Percentiles rank a stretch among this genome's conserved stretches.
Conservation (phyloP, 352 stramenopile genomes). For the Pythium brassicae region DNA sequence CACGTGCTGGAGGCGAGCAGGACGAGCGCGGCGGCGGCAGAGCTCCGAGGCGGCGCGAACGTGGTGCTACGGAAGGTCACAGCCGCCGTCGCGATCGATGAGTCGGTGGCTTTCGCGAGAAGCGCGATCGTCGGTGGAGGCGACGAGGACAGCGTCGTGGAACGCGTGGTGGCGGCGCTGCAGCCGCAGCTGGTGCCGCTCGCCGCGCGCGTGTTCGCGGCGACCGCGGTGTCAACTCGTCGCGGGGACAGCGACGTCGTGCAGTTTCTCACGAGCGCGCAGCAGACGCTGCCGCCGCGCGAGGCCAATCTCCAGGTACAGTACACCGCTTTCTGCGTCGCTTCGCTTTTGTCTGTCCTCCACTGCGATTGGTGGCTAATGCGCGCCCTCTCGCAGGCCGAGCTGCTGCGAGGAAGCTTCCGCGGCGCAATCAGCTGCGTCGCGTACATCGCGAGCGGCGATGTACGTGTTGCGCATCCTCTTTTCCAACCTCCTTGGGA, state of each 20-base stretch:
- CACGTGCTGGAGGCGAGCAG: slow-evolving; percentile 39
- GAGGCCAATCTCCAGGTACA: background rate
- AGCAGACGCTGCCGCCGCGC: background rate
- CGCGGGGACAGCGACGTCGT: slow-evolving; percentile 19
- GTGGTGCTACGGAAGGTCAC: slow-evolving; percentile 32
- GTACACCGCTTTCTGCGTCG: background rate
- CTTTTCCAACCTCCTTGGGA: too few relatives aligned
- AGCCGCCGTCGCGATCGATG: slow-evolving; percentile 40
- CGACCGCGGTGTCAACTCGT: slow-evolving; percentile 27
- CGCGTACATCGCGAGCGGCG: slow-evolving; percentile 32
- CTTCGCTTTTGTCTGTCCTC: background rate
- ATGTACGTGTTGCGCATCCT: slow-evolving; percentile 11
- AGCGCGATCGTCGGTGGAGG: background rate
- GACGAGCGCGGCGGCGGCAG: slow-evolving; percentile 13
- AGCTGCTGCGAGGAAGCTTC: slow-evolving; percentile 29
- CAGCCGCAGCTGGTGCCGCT: slow-evolving; percentile 47
- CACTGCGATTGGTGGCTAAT: background rate
- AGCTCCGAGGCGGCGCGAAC: slow-evolving; percentile 20
- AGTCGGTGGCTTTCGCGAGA: slow-evolving; percentile 24
- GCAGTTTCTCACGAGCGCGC: slow-evolving; percentile 27
- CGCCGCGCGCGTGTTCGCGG: slow-evolving; percentile 28
- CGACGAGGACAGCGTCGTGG: slow-evolving; percentile 14
- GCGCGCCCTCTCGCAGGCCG: slow-evolving; percentile 6
- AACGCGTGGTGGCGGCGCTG: slow-evolving; percentile 38
- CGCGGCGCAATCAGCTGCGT: slow-evolving; percentile 47